Base-by-base conservation (phyloP, 2,329 filamentous ascomycete genomes). In the Trichoderma pleuroti region DNA sequence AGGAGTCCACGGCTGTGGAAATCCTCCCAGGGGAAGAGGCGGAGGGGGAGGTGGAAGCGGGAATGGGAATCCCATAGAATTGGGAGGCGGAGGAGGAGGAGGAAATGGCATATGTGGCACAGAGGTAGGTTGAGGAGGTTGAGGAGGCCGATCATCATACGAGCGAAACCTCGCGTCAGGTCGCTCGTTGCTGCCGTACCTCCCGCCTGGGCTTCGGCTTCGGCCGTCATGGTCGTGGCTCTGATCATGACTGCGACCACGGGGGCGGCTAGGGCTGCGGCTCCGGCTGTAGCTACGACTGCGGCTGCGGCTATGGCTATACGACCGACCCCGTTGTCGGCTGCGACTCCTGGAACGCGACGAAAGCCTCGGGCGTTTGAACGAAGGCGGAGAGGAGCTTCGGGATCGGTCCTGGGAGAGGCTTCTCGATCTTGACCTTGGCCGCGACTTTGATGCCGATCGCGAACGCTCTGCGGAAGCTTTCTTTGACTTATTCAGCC, bases 401-500 rank as follows among this genome's bases (percentile, higher is more conserved):
- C 76, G 75, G 2, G 80, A 81, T 18, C 76, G 72, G 9, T 72
- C 72, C 8, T 74, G 75, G 24, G 76, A 78, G 52, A 76, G 74
- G 65, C 77, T 76, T 66, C 76, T 75, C 2, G 79, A 78, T 30
- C 73, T 65, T 24, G 80, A 81, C 26, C 72, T 71, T 1, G 81
- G 80, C 5, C 70, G 71, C 16, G 81, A 81, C 18, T 49, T 66
- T 7, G 77, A 79, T 12, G 63, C 70, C 1, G 81, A 81, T 10
- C 71, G 73, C 3, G 83, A 83, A 5, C 81, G 78, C 5, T 79
- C 81, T 30, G 81, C 62, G 1, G 72, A 78, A 6, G 74, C 73
- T 11, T 69, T 71, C 46, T 72, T 72, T 61, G 39, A 56, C 69
- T 81, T 83, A 57, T 78, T 82, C 32, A 78, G 80, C 46, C 86